Percentiles rank a stretch among this genome's conserved stretches.
Conservation (phyloP, 768 basidiomycete genomes). For the Leccinellum albellum region DNA sequence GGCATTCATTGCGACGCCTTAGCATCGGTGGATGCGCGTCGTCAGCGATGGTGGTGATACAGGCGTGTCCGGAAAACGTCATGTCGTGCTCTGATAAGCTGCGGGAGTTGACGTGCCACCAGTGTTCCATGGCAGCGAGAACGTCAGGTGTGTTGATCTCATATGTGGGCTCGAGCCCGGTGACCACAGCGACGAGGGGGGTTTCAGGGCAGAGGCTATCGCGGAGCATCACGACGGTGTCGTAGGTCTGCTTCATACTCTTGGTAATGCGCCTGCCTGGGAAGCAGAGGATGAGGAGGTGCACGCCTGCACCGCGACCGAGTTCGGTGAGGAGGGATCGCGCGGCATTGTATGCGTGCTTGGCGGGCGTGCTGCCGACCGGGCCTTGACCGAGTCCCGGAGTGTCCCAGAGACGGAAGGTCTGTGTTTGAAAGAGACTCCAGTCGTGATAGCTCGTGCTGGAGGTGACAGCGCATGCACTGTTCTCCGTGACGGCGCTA, state of each 20-base stretch:
- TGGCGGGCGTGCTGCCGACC: slow-evolving; percentile 5
- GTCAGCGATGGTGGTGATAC: slow-evolving; percentile 22
- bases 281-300: slow-evolving; percentile 21
- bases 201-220: slow-evolving; percentile 14
- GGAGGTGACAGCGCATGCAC: slow-evolving; percentile 15
- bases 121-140: slow-evolving; percentile 19
- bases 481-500: slow-evolving; percentile 14
- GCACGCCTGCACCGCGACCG: slow-evolving; percentile 10
- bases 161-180: slow-evolving; percentile 16
- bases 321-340: slow-evolving; percentile 23
- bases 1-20: slow-evolving; percentile 22
- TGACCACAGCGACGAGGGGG: slow-evolving; percentile 19
- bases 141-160: background rate
- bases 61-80: slow-evolving; percentile 19
- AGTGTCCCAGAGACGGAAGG: slow-evolving; percentile 26
- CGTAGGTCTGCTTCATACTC: slow-evolving; percentile 20
- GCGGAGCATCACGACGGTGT: slow-evolving; percentile 14
- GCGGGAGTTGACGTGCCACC: slow-evolving; percentile 18
- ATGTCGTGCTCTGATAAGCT: slow-evolving; percentile 8
- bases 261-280: slow-evolving; percentile 18
- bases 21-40: slow-evolving; percentile 12
- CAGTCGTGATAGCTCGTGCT: slow-evolving; percentile 24
- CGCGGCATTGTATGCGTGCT: slow-evolving; percentile 15
- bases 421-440: slow-evolving; percentile 18
- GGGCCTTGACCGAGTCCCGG: slow-evolving; percentile 19